Percentiles rank a stretch among this genome's conserved stretches.
phyloP scores from a whole-genome alignment of 805 yeast genomes.

The Cyberlindnera maritima region DNA sequence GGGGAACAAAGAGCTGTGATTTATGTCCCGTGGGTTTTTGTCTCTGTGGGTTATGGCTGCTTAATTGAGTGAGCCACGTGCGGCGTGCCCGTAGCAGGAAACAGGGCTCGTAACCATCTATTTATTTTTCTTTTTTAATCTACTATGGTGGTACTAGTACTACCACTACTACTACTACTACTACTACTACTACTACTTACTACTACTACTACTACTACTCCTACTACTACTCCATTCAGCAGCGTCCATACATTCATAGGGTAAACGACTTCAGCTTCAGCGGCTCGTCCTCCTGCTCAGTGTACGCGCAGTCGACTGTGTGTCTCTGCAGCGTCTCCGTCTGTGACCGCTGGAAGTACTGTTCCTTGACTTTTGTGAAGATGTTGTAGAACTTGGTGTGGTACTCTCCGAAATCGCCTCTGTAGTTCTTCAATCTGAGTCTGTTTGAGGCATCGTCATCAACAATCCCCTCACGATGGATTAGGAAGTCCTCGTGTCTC shows the following conservation, averaged over 20 bases:
- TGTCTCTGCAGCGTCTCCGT: not conserved
- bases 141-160: no score
- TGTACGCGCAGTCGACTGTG: conserved; percentile 1
- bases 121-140: no score
- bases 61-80: conserved; percentile 2
- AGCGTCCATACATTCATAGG: not conserved
- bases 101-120: not conserved
- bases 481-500: conserved; percentile 17
- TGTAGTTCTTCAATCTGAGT: conserved; percentile 26
- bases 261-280: conserved; percentile 12
- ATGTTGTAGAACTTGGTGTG: conserved; percentile 19
- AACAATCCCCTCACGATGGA: conserved; percentile 13
- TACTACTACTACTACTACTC: no score
- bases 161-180: no score
- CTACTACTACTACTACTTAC: no score
- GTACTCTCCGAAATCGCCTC: conserved; percentile 28
- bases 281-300: conserved; percentile 5
- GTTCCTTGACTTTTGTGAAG: conserved; percentile 12
- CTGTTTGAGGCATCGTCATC: conserved; percentile 20
- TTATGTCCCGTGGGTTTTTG: no score
- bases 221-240: no score
- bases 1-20: no score
- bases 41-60: not conserved
- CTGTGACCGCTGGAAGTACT: conserved; percentile 6
- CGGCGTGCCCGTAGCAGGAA: not conserved